Base-by-base conservation (phyloP, 148 eudicot genomes). In the Pouteria glomerata region DNA sequence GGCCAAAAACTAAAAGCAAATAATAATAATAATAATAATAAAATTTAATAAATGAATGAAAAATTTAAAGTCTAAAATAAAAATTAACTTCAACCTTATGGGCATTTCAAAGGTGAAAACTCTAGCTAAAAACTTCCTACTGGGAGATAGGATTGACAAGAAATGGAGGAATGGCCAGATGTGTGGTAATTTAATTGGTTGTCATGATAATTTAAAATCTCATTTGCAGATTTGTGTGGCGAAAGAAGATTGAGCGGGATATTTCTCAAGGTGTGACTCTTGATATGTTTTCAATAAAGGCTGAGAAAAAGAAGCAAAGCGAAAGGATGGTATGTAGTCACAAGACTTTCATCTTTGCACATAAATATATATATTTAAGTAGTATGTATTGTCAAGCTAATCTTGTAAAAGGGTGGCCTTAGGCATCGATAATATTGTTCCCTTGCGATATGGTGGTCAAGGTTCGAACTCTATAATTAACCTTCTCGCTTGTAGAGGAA, bases 171-270 rank as follows among this genome's bases (percentile, higher is more conserved):
- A 34, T 34, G 10, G 23, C 33, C 23, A 14, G 11, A 39, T 33
- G 21, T 24, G 23, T 19, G 21, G 2, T 2, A 8, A 57, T 63
- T 48, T 58, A 3, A 56, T 70, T 70, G 63, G 44, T 53, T 69
- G 29, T 34, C 39, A 13, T 53, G 27, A 6, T 69, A 33, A 57
- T 68, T 34, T 29, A 51, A 53, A 31, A n/a, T 71, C 21, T n/a
- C 42, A 55, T 41, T 76, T 68, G 15, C 75, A 87, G 91, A 45
- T 94, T 94, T 70, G 97, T 94, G 27, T 94, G 98, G 98, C 53
- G 88, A 53, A 91, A 94, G 82, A 94, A 94, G 80, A 94, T 94
- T 34, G 93, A 89, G 78, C 80, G 73, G 8, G 98, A 94, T 69
- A 78, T 94, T 13, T 1, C 83, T 41, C 83, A 81, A 21, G 97